Conservation (phyloP, 345 rosid genomes). For the Euphorbia lathyris region DNA sequence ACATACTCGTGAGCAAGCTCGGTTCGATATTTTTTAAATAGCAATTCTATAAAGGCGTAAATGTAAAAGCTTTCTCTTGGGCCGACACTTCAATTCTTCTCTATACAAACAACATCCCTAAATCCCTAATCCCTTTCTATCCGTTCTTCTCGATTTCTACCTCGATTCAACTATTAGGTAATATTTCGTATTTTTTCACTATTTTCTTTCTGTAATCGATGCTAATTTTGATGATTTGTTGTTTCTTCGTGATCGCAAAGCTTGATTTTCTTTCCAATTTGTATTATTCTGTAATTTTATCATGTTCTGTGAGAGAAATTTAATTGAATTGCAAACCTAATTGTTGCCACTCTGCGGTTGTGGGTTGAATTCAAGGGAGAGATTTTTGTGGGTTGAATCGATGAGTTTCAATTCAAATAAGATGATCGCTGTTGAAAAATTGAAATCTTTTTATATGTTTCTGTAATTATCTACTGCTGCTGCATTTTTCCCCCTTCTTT, state of each 20-base stretch:
- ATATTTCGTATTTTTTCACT: not conserved
- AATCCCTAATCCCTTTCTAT: not conserved
- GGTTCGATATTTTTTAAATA: too few species aligned
- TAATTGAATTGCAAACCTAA: not conserved
- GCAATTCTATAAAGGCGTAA: too few species aligned
- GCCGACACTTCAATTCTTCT: not conserved
- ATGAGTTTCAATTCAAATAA: not conserved
- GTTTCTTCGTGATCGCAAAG: too few species aligned
- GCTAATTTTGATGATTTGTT: too few species aligned
- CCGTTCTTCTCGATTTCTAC: not conserved
- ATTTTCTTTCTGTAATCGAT: not conserved
- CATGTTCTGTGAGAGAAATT: not conserved
- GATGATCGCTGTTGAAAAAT: not conserved
- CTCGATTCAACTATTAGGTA: not conserved
- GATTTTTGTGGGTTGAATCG: not conserved
- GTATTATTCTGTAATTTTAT: too few species aligned
- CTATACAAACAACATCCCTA: not conserved
- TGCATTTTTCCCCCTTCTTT: too few species aligned
- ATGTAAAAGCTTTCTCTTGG: not conserved
- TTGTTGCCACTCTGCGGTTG: not conserved
- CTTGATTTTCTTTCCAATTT: too few species aligned
- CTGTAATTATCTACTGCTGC: not conserved
- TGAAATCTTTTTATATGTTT: not conserved
- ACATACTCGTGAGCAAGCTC: too few species aligned
- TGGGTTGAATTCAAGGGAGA: too few species aligned